A percentile compares a stretch with the other conserved stretches of the same genome.
Conservation (phyloP, 208 protist genomes). For the Trypanosoma avium region DNA sequence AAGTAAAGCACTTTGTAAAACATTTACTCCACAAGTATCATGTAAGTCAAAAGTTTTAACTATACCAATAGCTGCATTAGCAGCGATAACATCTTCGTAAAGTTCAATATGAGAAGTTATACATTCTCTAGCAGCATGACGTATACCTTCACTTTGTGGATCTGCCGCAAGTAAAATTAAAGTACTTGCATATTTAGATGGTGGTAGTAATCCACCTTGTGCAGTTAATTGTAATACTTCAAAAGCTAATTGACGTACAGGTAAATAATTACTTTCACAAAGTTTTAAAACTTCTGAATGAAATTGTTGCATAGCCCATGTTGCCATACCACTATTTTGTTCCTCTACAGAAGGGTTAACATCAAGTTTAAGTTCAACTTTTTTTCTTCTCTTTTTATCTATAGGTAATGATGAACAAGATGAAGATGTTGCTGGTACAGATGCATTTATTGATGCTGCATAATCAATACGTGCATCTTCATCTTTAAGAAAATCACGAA, state of each 20-base stretch:
- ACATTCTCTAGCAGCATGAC: slow-evolving; percentile 39
- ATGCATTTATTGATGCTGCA: slow-evolving; percentile 36
- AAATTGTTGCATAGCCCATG: slow-evolving; percentile 82
- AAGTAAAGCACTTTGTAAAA: slow-evolving; percentile 46
- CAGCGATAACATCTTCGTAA: slow-evolving; percentile 59
- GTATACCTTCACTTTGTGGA: slow-evolving; percentile 34
- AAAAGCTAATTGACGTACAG: slow-evolving; percentile 51
- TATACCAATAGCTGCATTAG: slow-evolving; percentile 43
- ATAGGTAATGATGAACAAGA: not conserved
- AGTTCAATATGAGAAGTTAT: slow-evolving; percentile 44
- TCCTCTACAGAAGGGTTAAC: slow-evolving; percentile 32
- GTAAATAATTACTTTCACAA: slow-evolving; percentile 28
- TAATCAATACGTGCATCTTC: slow-evolving; percentile 72
- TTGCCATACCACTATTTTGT: slow-evolving; percentile 88
- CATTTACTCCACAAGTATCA: slow-evolving; percentile 46
- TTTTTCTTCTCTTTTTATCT: not conserved
- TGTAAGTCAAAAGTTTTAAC: slow-evolving; percentile 56
- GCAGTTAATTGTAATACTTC: slow-evolving; percentile 62
- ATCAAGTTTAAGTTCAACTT: slow-evolving; percentile 9
- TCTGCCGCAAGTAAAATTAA: slow-evolving; percentile 68
- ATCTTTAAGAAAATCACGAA: slow-evolving; percentile 82
- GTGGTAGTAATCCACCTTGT: slow-evolving; percentile 70
- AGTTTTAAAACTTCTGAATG: slow-evolving; percentile 49
- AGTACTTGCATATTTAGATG: slow-evolving; percentile 51
- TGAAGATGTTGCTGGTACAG: slow-evolving; percentile 4